These are phyloP conservation scores for Nosema muscidifuracis DNA, from an alignment of 371 early-diverging fungal species.

Conservation along the genomic window DNA sequence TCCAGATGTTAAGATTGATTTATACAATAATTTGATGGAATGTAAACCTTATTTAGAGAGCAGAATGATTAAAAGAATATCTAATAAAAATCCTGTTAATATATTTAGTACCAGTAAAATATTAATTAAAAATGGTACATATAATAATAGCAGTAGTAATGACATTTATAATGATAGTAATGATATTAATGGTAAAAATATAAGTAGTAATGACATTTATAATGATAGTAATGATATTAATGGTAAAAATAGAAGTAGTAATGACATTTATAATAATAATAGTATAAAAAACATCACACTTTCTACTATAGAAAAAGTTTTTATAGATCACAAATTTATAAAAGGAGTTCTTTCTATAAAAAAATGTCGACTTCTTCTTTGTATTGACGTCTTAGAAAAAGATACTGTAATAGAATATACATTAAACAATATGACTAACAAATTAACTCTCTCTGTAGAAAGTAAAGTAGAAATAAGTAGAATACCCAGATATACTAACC, in stretches of 20 bases:
- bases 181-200: background rate
- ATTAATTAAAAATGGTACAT: background rate
- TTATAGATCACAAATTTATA: slow-evolving; percentile 3
- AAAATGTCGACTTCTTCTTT: background rate
- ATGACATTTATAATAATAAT: too few species aligned
- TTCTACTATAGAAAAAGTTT: too few species aligned
- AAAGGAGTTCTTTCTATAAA: slow-evolving; percentile 7
- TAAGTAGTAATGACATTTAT: background rate
- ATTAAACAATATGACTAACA: background rate
- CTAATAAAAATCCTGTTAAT: background rate
- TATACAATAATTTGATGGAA: background rate
- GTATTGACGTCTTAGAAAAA: slow-evolving; percentile 14
- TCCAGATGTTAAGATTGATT: background rate
- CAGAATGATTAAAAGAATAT: background rate
- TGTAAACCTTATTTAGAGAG: background rate
- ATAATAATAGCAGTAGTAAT: too few species aligned
- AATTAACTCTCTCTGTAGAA: background rate
- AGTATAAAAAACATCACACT: too few species aligned
- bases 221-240: background rate
- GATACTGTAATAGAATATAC: slow-evolving; percentile 8
- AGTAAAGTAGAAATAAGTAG: background rate
- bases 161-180: too few species aligned
- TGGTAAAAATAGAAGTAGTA: too few species aligned
- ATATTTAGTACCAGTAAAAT: too few species aligned
- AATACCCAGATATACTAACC: too few species aligned